Evolutionary conservation across 306 rosid species (phyloP).

Genomic region (Elaeagnus macrophylla): DNA sequence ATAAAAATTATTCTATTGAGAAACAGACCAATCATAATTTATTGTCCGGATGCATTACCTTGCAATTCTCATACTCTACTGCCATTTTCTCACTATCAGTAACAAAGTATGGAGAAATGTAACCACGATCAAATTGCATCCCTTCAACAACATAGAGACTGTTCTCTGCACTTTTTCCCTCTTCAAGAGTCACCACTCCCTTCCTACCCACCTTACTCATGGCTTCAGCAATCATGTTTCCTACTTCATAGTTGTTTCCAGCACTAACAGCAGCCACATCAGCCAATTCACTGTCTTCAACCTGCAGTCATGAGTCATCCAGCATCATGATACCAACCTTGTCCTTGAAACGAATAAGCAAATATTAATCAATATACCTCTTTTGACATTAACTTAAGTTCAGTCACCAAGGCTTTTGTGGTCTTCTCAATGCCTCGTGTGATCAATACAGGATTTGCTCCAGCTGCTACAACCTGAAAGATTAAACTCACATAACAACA

Average conservation of each 20-base stretch:
- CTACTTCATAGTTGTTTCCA: constrained; percentile 88
- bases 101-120: constrained; percentile 92
- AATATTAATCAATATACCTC: constrained; percentile 41
- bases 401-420: constrained; percentile 61
- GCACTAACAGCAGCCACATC: constrained; percentile 99
- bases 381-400: constrained; percentile 75
- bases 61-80: constrained; percentile 90
- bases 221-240: constrained; percentile 97
- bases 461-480: constrained; percentile 94
- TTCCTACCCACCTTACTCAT: constrained; percentile 93
- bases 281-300: constrained; percentile 92
- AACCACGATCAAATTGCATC: constrained; percentile 99
- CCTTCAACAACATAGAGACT: constrained; percentile 91
- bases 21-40: background rate
- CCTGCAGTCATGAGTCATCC: constrained; percentile 32
- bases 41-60: constrained; percentile 32
- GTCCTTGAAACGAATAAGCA: background rate
- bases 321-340: background rate
- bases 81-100: constrained; percentile 98
- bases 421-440: constrained; percentile 99
- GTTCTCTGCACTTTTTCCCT: constrained; percentile 97
- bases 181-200: constrained; percentile 99
- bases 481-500: too few species aligned
- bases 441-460: constrained; percentile 94
- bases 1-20: background rate